phyloP scores from a whole-genome alignment of 75 land plant genomes.

The Adiantum capillusveneris region DNA sequence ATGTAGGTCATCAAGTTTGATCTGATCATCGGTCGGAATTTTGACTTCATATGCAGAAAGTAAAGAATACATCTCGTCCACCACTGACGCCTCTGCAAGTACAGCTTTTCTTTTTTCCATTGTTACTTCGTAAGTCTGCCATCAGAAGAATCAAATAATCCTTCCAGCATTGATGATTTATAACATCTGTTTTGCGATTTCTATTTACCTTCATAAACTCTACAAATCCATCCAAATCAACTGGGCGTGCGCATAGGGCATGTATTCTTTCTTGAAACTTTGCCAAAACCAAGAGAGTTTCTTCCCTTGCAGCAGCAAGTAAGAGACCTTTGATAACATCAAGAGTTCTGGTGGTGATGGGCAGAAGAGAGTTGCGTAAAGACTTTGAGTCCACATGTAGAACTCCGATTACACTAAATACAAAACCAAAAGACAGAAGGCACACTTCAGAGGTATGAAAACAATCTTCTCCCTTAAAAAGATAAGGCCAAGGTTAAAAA shows the following conservation, averaged over 20 bases:
- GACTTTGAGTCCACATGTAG: constrained; percentile 33
- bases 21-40: constrained; percentile 33
- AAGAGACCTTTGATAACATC: constrained; percentile 21
- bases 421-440: too few relatives aligned
- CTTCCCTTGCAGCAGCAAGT: constrained; percentile 26
- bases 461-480: too few relatives aligned
- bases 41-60: constrained; percentile 37
- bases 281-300: constrained; percentile 15
- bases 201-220: constrained; percentile 15
- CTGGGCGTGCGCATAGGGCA: constrained; percentile 22
- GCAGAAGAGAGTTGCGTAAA: constrained; percentile 21
- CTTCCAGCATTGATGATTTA: too few relatives aligned
- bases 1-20: constrained; percentile 35
- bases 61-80: constrained; percentile 35
- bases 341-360: constrained; percentile 28
- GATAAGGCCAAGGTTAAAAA: too few relatives aligned
- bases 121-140: constrained; percentile 18
- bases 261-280: constrained; percentile 18
- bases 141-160: too few relatives aligned
- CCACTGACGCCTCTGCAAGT: constrained; percentile 22
- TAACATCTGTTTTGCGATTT: too few relatives aligned
- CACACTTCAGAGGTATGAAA: too few relatives aligned
- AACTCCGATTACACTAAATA: constrained; percentile 25
- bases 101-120: constrained; percentile 33
- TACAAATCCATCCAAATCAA: constrained; percentile 32